Evolutionary conservation across 805 yeast species (phyloP).

Genomic region (Cyberlindnera euphorbiae): DNA sequence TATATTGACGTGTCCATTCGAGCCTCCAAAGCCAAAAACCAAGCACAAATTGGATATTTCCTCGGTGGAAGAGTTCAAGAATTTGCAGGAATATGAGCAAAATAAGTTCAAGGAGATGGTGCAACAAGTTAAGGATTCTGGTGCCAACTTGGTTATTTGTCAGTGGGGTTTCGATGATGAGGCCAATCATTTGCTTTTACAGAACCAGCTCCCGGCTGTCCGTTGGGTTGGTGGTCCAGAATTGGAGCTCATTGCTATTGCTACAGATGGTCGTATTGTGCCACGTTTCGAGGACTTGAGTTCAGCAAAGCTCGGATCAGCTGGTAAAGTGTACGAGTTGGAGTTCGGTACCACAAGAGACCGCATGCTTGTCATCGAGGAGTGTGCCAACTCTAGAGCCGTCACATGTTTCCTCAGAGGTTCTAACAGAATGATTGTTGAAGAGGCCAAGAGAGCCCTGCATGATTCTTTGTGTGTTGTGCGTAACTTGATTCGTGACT

Average conservation of each 20-base stretch:
- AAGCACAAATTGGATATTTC: constrained; percentile 94
- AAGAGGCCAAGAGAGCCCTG: constrained; percentile 92
- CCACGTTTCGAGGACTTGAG: constrained; percentile 93
- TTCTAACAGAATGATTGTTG: constrained; percentile 95
- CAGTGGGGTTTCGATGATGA: constrained; percentile 99
- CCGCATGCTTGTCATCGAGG: constrained; percentile 91
- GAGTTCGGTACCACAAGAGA: constrained; percentile 97
- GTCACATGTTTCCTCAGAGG: constrained; percentile 94
- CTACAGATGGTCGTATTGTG: constrained; percentile 95
- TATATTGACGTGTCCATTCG: constrained; percentile 96
- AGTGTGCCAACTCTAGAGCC: constrained; percentile 79
- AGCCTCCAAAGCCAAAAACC: constrained; percentile 99
- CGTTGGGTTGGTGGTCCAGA: constrained; percentile 99
- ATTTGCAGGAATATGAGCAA: constrained; percentile 87
- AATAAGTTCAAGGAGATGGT: constrained; percentile 91
- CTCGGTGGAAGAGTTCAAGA: constrained; percentile 89
- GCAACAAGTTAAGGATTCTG: constrained; percentile 74
- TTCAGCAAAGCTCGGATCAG: constrained; percentile 77
- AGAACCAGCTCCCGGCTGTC: constrained; percentile 89
- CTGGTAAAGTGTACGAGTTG: constrained; percentile 80
- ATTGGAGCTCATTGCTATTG: constrained; percentile 91
- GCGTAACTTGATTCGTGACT: constrained; percentile 87
- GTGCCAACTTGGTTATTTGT: constrained; percentile 95
- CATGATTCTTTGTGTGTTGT: constrained; percentile 98
- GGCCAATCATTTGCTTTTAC: constrained; percentile 87